Conservation (phyloP, 2,329 filamentous ascomycete genomes). For the Pseudomassariella vexata region DNA sequence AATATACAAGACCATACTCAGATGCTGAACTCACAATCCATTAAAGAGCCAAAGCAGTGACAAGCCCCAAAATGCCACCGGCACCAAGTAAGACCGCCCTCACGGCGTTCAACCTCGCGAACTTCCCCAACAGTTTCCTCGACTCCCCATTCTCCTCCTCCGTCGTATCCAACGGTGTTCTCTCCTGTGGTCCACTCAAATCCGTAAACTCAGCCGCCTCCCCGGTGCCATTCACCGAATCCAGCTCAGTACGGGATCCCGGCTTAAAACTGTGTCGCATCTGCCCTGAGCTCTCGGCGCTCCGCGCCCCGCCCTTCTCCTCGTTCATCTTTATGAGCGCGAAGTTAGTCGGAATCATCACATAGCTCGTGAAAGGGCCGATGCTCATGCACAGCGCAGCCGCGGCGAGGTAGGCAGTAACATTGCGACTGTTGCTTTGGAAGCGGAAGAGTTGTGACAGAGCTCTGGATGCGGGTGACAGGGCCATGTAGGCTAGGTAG, state of each 20-base stretch:
- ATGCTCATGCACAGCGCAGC: slow-evolving; percentile 3
- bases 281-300: background rate
- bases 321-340: slow-evolving; percentile 5
- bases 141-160: background rate
- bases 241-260: background rate
- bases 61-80: background rate
- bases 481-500: slow-evolving; percentile 17
- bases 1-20: too few species aligned
- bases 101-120: slow-evolving; percentile 4
- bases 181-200: slow-evolving; percentile 1
- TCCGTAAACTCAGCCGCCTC: slow-evolving; percentile 1
- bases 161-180: background rate
- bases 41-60: background rate
- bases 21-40: too few species aligned
- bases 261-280: background rate
- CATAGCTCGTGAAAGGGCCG: slow-evolving; percentile 2
- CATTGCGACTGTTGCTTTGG: background rate
- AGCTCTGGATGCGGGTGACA: background rate
- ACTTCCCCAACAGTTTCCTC: background rate
- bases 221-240: slow-evolving; percentile 3
- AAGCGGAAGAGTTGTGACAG: background rate
- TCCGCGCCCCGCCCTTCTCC: slow-evolving; percentile 1
- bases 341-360: slow-evolving; percentile 6
- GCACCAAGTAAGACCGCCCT: slow-evolving; percentile 4
- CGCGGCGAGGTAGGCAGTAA: slow-evolving; percentile 6